Conservation (phyloP, 1,284 basidiomycete species). For the Gyrodon tennesseensis region DNA sequence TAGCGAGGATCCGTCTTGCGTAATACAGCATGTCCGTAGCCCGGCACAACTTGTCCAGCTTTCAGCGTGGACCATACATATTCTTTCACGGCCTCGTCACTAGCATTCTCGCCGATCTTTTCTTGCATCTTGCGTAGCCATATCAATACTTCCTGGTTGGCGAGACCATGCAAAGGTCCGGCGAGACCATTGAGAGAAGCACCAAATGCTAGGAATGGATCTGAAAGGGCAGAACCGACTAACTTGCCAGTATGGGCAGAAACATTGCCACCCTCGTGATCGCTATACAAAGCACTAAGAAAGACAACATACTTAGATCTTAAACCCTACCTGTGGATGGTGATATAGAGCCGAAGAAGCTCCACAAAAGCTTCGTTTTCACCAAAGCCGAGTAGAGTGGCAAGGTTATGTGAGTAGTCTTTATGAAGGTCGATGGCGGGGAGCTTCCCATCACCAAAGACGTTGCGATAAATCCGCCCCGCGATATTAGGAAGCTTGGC, state of each 20-base stretch:
- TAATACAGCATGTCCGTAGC: conserved; percentile 96
- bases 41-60: conserved; percentile 88
- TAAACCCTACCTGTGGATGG: conserved; percentile 76
- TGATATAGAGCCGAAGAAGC: conserved; percentile 95
- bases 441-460: conserved; percentile 87
- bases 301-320: background rate
- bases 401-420: conserved; percentile 94
- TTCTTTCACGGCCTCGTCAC: conserved; percentile 84
- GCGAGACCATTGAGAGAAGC: conserved; percentile 97
- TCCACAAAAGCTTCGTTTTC: conserved; percentile 91
- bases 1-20: conserved; percentile 98
- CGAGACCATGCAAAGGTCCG: conserved; percentile 95
- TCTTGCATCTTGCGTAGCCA: conserved; percentile 90
- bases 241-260: conserved; percentile 97
- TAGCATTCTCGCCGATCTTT: conserved; percentile 78
- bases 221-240: conserved; percentile 96
- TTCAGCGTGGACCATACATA: conserved; percentile 95
- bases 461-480: conserved; percentile 95
- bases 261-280: conserved; percentile 99
- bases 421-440: conserved; percentile 84
- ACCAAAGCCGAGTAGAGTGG: conserved; percentile 91
- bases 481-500: conserved; percentile 98
- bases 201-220: conserved; percentile 95
- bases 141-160: conserved; percentile 93
- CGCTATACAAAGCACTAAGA: conserved; percentile 50